Evolutionary conservation across 345 rosid genomes (phyloP), one percentile per base, ranked within the genome.

Genomic region (Sisymbrium irio): DNA sequence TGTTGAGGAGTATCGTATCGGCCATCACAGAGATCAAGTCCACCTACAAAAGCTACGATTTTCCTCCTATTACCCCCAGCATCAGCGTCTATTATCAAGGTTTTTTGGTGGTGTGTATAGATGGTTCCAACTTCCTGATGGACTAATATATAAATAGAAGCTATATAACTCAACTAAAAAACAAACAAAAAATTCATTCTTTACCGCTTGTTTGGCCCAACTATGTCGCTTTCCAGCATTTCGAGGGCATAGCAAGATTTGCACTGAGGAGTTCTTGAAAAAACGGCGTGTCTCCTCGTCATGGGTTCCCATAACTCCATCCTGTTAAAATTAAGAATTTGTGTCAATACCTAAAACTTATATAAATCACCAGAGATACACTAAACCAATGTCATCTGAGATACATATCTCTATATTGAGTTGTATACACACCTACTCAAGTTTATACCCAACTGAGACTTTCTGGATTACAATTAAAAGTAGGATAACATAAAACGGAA

Each of bases 91-190:
- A 91, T 87, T 76, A 94, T 94, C 50, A 94, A 83, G 42, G 87
- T 91, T 77, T 94, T 94, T 78, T 94, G 98, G 79, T 94, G 98
- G 84, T 94, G 98, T 4, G 98, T 91, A 77, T 91, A 94, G 77
- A 94, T 91, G 18, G 93, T 84, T 76, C 82, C 98, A 39, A 86
- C 90, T 88, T 94, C 98, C 98, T 94, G 83, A 77, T 65, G 65
- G 19, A 62, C 42, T 18, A 42, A 44, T 57, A 6, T n/a, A 35
- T 69, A 54, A 53, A 7, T 61, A 70, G 54, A 71, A 57, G 70
- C 22, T 4, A 35, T 20, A 68, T 51, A 67, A 30, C 20, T 61
- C 37, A 30, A 30, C 35, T 18, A 36, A 53, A 37, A 41, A 27
- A 32, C 8, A 75, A 53, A 9, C 27, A 69, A 42, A 53, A 22